Evolutionary conservation across 768 basidiomycete species (phyloP), one percentile per base, ranked within the genome.

Genomic region (Thelephora aurantiotincta): DNA sequence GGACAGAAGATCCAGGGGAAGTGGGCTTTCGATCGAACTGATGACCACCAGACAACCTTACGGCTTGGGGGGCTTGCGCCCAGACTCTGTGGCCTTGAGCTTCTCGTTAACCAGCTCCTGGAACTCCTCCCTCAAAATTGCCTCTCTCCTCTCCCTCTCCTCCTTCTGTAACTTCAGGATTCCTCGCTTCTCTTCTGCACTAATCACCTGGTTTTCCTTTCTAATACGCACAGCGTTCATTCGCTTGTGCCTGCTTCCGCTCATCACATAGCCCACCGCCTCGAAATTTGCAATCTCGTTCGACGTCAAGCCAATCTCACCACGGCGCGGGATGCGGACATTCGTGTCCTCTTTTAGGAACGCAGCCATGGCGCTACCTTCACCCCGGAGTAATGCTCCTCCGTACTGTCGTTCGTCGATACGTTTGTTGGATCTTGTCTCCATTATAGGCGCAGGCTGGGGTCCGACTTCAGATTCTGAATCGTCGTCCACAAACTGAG

Each of bases 161-260:
- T 97, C 94, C 60, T 71, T 84, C 66, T 97, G 94, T 63, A 97
- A 58, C 66, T 96, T 94, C 60, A 98, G 61, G 50, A 98, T 93
- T 33, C 90, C 88, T 33, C 96, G 68, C 73, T 98, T 98, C 73
- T 99, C 96, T 66, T 98, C 96, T 1, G 94, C 92, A 57, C 84
- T 89, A 61, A 99, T 99, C 53, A 98, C 93, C 67, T 99, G 96
- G 68, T 99, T 97, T 70, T 99, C 96, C 72, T 98, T 98, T 60
- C 94, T 71, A 80, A 99, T 87, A 51, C 96, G 86, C 38, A 99
- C 94, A 0, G 96, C 94, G 55, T 98, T 99, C 96, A 99, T 99
- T 63, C 91, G 75, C 53, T 86, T 76, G 64, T 99, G 92, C 52
- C 94, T 70, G 57, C 80, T 86, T 41, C 94, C 96, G 55, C 86